Evolutionary conservation across 179 eudicot species (phyloP), one percentile per base, ranked within the genome.

Genomic region (Silene vulgaris): DNA sequence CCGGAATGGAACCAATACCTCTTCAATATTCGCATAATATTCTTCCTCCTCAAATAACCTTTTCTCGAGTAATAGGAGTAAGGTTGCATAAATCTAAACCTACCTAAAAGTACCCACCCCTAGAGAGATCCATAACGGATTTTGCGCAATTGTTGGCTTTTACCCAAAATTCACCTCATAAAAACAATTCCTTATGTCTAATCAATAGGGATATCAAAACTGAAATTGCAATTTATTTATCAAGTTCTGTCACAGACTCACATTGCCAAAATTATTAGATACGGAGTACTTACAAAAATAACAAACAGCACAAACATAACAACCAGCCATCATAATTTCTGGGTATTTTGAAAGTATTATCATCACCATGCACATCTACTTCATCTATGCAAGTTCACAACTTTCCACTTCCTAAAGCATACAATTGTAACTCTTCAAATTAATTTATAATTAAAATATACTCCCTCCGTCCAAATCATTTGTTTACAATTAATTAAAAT

Each of bases 281-380:
- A 2, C 2, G 26, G 26, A 23, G 26, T 23, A 23, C 26, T 12
- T 26, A 65, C 20, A 29, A 8, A 13, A 14, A 2, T 7, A 65
- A 32, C n/a, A 23, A 2, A 8, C 35, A 32, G 35, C 35, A 32
- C 5, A 32, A 35, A 35, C 8, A 35, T 35, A 21, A 3, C 30
- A 23, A 21, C 26, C 32, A 63, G 67, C 17, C 28, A 40, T 7
- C 7, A 68, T 20, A 68, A n/a, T 66, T 68, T 43, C 16, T 37
- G 21, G 56, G 72, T 48, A 37, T 17, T 68, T 37, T 65, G 8
- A 30, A 29, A 65, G 20, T 30, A n/a, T 19, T 40, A 43, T 19
- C 32, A 23, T 65, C 72, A 67, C 52, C 71, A 67, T 37, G 54
- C 71, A 67, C 54, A 67, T n/a, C 71, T 45, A 40, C 19, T n/a